Base-by-base conservation (phyloP, 164 flowering plant species). In the Stephania japonica region DNA sequence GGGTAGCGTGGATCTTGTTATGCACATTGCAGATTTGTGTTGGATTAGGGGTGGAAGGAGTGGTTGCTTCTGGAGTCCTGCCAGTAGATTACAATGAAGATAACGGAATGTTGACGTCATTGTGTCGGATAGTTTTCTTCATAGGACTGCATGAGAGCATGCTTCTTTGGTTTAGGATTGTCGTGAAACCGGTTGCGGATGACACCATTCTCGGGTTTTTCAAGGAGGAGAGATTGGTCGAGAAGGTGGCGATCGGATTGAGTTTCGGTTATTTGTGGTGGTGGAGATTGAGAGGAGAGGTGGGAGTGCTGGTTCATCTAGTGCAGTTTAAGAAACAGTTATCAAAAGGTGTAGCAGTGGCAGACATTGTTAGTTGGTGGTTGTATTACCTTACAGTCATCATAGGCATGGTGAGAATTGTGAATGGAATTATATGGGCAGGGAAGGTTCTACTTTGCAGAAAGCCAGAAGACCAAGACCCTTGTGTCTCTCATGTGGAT, bases 151-250 rank as follows among this genome's bases (percentile, higher is more conserved):
- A 90, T 67, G 93, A 89, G 76, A 85, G 82, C 1, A 86, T 81
- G 90, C 68, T 79, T 50, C 82, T 84, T 16, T 91, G 98, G 97
- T 75, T 78, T 0, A 80, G 89, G 72, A 42, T 70, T 23, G 77
- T 87, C 0, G 96, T 91, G 77, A 86, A 76, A 70, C 96, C 96
- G 16, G 88, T 90, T 64, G 93, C 88, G 59, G 97, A 90, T 23
- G 93, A 91, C 79, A 86, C 96, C 0, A 42, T 89, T 6, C 84
- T 78, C 23, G 93, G 94, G 16, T 76, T 0, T 18, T 32, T 13
- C 8, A 78, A 67, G 78, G 81, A 72, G 42, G 91, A 86, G 75
- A 65, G 75, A 72, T 79, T 82, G 88, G 76, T 76, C 0, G 89
- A 89, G 70, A 86, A 80, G 82, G 88, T 69, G 79, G 82, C 73